Percentiles rank a stretch among this genome's conserved stretches.
Conservation (phyloP, 495 filamentous ascomycete genomes). For the Aspergillus steynii region DNA sequence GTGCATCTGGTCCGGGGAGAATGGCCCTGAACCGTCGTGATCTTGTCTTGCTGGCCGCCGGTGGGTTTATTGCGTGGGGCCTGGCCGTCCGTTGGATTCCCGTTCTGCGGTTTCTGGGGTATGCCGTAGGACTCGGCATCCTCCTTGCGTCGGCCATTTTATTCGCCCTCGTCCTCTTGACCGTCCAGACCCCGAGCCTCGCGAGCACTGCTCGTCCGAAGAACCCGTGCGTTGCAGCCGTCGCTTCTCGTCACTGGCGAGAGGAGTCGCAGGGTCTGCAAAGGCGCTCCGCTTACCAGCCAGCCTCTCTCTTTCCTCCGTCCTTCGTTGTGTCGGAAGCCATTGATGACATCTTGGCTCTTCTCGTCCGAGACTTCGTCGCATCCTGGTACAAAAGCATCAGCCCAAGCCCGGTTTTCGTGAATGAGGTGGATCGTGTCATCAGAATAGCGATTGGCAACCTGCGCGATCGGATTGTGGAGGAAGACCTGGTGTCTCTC, state of each 20-base stretch:
- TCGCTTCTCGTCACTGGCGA: conserved; percentile 63
- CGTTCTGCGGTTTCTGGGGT: conserved; percentile 72
- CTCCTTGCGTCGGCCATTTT: conserved; percentile 53
- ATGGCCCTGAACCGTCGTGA: conserved; percentile 82
- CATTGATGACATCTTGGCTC: conserved; percentile 75
- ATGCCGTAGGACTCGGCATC: conserved; percentile 71
- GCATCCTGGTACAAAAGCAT: conserved; percentile 86
- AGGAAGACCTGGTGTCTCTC: conserved; percentile 77
- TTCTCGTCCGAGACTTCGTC: conserved; percentile 82
- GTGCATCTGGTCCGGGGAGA: conserved; percentile 34
- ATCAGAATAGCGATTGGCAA: conserved; percentile 73
- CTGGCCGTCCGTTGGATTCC: conserved; percentile 79
- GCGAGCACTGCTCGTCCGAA: conserved; percentile 28
- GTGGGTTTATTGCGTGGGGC: conserved; percentile 82
- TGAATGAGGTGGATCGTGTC: conserved; percentile 78
- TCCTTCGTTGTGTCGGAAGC: conserved; percentile 78
- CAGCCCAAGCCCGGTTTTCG: conserved; percentile 74
- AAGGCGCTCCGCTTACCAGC: conserved; percentile 48
- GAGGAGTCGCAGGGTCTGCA: conserved; percentile 64
- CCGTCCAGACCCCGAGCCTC: conserved; percentile 50
- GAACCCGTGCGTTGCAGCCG: conserved; percentile 55
- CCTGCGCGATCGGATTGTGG: conserved; percentile 66
- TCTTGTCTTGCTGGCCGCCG: conserved; percentile 67
- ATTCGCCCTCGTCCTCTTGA: conserved; percentile 59
- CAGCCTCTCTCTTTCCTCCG: conserved; percentile 68